Evolutionary conservation across 495 filamentous ascomycete species (phyloP).

Genomic region (Penicillium atrosanguineum): DNA sequence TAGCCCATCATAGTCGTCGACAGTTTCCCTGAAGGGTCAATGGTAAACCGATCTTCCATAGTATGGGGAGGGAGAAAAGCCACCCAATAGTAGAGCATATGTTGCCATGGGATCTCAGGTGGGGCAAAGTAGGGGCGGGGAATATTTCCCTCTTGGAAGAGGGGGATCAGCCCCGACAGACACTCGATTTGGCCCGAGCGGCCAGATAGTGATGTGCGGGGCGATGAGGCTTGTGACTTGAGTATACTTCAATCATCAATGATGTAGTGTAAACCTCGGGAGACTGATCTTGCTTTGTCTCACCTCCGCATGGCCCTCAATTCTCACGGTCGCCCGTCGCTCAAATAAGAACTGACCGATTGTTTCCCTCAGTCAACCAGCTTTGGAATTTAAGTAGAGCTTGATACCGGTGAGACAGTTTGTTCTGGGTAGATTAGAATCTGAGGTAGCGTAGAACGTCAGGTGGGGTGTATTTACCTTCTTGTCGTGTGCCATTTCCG

Average conservation of each 20-base stretch:
- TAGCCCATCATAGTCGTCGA: background rate
- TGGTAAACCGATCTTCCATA: background rate
- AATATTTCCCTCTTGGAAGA: slow-evolving; percentile 15
- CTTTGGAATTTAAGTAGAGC: slow-evolving; percentile 72
- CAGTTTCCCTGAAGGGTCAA: background rate
- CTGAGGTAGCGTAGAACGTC: slow-evolving; percentile 11
- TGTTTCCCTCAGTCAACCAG: slow-evolving; percentile 56
- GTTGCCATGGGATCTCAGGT: background rate
- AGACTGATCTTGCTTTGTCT: too few species aligned
- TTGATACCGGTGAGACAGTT: slow-evolving; percentile 75
- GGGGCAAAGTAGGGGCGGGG: slow-evolving; percentile 12
- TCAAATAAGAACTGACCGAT: background rate
- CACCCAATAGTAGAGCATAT: slow-evolving; percentile 8
- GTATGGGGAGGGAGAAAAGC: background rate
- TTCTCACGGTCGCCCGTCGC: background rate
- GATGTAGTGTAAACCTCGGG: too few species aligned
- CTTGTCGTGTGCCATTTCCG: slow-evolving; percentile 81
- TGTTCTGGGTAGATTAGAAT: slow-evolving; percentile 50
- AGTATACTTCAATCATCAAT: too few species aligned
- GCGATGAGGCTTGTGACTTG: background rate
- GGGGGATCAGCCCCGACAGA: slow-evolving; percentile 9
- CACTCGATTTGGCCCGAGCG: background rate
- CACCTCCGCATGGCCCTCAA: too few species aligned
- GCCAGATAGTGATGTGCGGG: background rate
- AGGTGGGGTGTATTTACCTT: slow-evolving; percentile 43